Conservation (phyloP, 306 rosid species). For the Hippophae tibetana region DNA sequence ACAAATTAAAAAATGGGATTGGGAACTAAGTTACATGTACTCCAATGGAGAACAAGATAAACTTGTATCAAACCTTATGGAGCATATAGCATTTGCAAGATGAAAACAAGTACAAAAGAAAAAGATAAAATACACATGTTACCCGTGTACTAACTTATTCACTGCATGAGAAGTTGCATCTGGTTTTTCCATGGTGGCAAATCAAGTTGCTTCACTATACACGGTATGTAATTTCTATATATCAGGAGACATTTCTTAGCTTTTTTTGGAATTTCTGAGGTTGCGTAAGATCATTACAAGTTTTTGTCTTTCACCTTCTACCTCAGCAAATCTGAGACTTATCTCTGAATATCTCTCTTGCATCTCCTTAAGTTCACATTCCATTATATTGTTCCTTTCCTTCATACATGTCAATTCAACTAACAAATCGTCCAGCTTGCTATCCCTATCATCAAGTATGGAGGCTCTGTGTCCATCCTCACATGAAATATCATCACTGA, state of each 20-base stretch:
- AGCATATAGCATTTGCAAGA: slow-evolving; percentile 23
- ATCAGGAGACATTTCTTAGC: slow-evolving; percentile 23
- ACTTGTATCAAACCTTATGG: slow-evolving; percentile 23
- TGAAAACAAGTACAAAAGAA: background rate
- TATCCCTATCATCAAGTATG: slow-evolving; percentile 10
- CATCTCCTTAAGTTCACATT: slow-evolving; percentile 88
- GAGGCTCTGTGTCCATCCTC: slow-evolving; percentile 23
- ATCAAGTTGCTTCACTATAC: slow-evolving; percentile 38
- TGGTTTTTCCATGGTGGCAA: slow-evolving; percentile 21
- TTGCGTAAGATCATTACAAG: slow-evolving; percentile 84
- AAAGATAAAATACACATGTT: slow-evolving; percentile 15
- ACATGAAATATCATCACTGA: slow-evolving; percentile 25
- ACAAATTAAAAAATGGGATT: slow-evolving; percentile 20
- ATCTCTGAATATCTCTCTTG: slow-evolving; percentile 97
- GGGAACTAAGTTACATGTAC: slow-evolving; percentile 14
- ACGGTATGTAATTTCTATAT: slow-evolving; percentile 22
- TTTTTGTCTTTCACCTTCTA: slow-evolving; percentile 95
- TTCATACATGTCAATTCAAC: slow-evolving; percentile 40
- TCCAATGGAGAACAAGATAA: slow-evolving; percentile 17
- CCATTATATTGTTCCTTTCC: slow-evolving; percentile 73
- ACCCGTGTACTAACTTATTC: slow-evolving; percentile 48
- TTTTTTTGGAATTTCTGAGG: slow-evolving; percentile 54
- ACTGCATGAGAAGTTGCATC: slow-evolving; percentile 25
- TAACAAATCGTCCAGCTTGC: slow-evolving; percentile 19
- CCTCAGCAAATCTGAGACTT: slow-evolving; percentile 95